Evolutionary conservation across 2,329 filamentous ascomycete genomes (phyloP), one percentile per base, ranked within the genome.

Genomic region (Fusarium compactum): DNA sequence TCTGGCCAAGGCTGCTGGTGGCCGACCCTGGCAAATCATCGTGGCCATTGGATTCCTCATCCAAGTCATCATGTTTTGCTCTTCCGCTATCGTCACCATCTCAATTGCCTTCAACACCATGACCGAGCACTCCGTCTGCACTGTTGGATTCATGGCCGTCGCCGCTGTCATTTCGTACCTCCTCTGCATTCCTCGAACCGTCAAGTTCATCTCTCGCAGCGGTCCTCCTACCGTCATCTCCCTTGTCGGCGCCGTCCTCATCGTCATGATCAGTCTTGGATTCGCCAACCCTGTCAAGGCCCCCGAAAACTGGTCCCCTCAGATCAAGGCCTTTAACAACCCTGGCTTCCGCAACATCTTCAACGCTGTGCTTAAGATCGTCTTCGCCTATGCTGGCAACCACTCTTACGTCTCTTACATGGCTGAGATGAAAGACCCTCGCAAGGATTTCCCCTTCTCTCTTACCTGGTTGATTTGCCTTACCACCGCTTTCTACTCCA

Each of bases 1-100:
- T 73, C 87, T 91, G 85, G 84, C 85, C 86, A 74, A 84, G 84
- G 70, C 85, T 82, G 68, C 85, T 83, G 80, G 71, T 22, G 67
- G 70, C 2, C 27, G 40, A 27, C n/a, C 51, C 2, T 51, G 46
- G 40, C 62, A 58, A 20, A 8, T 66, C 24, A 44, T 67, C 3
- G 65, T 53, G 16, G 62, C 62, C 43, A 58, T 62, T 16, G 54
- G 45, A 53, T 53, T 53, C 25, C 50, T 53, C 2, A 53, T 68
- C 25, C 65, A 67, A 53, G 24, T 66, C 16, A 66, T 66, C 22
- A 61, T 66, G 61, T 60, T 52, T 34, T 65, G 61, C 24, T 58
- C 64, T 14, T 67, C 64, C 3, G 64, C 62, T 15, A 32, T 51
- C 3, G 64, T 67, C 29, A 67, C 64, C 3, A 47, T 67, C 11